These are phyloP conservation scores for Pseudotsuga menziesii DNA, from an alignment of 75 land plant genomes.

Conservation along the genomic window DNA sequence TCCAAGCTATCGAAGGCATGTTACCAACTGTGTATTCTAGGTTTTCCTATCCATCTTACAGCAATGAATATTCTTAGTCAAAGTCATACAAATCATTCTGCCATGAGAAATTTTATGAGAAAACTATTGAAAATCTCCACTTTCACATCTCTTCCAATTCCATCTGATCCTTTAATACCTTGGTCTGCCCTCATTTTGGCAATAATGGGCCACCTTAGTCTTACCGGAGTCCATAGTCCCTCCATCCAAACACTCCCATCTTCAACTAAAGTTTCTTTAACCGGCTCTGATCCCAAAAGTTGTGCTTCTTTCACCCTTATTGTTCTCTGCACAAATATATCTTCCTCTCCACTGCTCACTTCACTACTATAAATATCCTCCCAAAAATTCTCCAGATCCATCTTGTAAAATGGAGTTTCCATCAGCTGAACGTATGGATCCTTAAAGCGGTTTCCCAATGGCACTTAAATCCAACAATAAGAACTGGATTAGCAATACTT, in stretches of 20 bases:
- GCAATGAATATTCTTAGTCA: too few relatives aligned
- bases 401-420: not conserved
- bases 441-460: not conserved
- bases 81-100: too few relatives aligned
- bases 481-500: too few relatives aligned
- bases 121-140: too few relatives aligned
- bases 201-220: not conserved
- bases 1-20: too few relatives aligned
- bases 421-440: not conserved
- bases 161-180: not conserved
- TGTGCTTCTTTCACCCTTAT: not conserved
- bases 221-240: not conserved
- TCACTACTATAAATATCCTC: not conserved
- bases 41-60: too few relatives aligned
- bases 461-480: too few relatives aligned
- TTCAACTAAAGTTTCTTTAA: not conserved
- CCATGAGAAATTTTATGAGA: too few relatives aligned
- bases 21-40: too few relatives aligned
- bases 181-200: not conserved
- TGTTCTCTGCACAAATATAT: not conserved
- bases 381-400: constrained; percentile 14
- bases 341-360: not conserved
- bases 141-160: constrained; percentile 3
- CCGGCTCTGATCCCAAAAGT: not conserved
- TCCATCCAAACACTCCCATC: constrained; percentile 1